These are phyloP conservation scores for Capniomyces stellatus DNA, from an alignment of 371 early-diverging fungal species.

Conservation along the genomic window DNA sequence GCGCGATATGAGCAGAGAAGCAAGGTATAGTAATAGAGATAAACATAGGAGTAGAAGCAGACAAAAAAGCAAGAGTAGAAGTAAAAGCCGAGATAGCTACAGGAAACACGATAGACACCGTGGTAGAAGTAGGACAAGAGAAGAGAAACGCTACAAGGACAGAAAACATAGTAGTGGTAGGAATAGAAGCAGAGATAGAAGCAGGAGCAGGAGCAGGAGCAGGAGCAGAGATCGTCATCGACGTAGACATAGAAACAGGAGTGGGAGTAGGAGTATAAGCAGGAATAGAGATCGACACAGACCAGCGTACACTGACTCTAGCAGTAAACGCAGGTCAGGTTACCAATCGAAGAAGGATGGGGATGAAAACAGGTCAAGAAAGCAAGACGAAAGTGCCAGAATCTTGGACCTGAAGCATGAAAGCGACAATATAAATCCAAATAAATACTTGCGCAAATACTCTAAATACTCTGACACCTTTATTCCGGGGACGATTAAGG, in stretches of 20 bases:
- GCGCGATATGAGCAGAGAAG: no score
- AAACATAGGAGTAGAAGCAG: neutral
- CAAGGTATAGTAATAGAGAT: neutral
- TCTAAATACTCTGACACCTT: constrained; percentile 6
- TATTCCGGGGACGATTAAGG: constrained; percentile 16
- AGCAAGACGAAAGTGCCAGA: neutral
- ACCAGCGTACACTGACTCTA: neutral
- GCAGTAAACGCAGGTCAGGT: no score
- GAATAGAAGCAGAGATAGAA: neutral
- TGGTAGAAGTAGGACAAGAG: neutral
- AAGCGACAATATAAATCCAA: neutral
- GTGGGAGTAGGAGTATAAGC: neutral
- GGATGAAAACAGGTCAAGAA: neutral
- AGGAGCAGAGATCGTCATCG: neutral
- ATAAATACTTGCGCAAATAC: neutral
- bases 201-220: neutral
- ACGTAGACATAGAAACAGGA: neutral
- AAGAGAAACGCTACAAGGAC: neutral
- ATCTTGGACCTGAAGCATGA: neutral
- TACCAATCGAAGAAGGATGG: no score
- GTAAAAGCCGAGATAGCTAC: neutral
- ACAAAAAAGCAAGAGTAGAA: neutral
- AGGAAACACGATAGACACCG: no score
- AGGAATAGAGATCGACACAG: neutral
- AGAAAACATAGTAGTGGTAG: neutral